Evolutionary conservation across 2,329 filamentous ascomycete genomes (phyloP).

Genomic region (Dactylellina sp.): DNA sequence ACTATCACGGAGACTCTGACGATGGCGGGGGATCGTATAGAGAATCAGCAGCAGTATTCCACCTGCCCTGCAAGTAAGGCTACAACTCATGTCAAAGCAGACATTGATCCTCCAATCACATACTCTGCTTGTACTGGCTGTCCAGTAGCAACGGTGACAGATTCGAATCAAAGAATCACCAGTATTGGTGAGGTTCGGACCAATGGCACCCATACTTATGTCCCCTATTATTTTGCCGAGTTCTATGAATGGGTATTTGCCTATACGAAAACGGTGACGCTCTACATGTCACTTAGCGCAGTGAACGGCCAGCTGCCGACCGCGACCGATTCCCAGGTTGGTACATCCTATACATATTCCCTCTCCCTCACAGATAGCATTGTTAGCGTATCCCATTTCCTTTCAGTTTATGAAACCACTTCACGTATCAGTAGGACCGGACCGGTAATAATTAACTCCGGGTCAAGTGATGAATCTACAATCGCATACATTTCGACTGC

Average conservation of each 20-base stretch:
- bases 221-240: slow-evolving; percentile 48
- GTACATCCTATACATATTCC: slow-evolving; percentile 51
- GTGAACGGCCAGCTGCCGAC: slow-evolving; percentile 25
- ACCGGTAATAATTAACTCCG: slow-evolving; percentile 55
- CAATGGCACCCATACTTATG: slow-evolving; percentile 47
- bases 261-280: slow-evolving; percentile 47
- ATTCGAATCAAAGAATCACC: slow-evolving; percentile 41
- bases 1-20: slow-evolving; percentile 42
- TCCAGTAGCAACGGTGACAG: slow-evolving; percentile 32
- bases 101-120: slow-evolving; percentile 41
- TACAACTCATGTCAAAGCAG: background rate
- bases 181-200: slow-evolving; percentile 35
- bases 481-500: slow-evolving; percentile 40
- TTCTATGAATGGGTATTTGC: slow-evolving; percentile 52
- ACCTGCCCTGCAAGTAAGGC: slow-evolving; percentile 23
- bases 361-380: slow-evolving; percentile 46
- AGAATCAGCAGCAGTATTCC: slow-evolving; percentile 9
- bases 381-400: slow-evolving; percentile 45
- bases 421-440: slow-evolving; percentile 53
- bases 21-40: slow-evolving; percentile 21
- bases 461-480: slow-evolving; percentile 53
- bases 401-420: slow-evolving; percentile 47
- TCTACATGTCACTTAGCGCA: slow-evolving; percentile 46
- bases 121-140: slow-evolving; percentile 36
- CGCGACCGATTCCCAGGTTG: slow-evolving; percentile 35